These are phyloP conservation scores for Penicillium freii DNA, from an alignment of 2,329 filamentous ascomycete species.

Conservation along the genomic window DNA sequence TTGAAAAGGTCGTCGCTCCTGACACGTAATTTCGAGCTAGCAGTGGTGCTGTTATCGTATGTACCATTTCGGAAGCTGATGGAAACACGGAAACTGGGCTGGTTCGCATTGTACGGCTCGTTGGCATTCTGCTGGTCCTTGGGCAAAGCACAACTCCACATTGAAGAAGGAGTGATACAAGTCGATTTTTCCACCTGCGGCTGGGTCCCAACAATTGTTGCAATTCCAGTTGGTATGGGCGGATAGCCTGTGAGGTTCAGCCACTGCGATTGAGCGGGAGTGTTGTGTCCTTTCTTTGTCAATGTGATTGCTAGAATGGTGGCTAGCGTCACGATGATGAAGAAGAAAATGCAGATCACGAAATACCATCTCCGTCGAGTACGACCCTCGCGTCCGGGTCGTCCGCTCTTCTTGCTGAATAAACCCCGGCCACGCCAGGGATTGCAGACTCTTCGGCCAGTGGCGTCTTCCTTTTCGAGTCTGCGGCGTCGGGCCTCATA, in stretches of 20 bases:
- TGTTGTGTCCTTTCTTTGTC: conserved; percentile 45
- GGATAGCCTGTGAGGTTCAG: conserved; percentile 84
- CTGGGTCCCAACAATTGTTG: conserved; percentile 73
- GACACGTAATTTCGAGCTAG: conserved; percentile 33
- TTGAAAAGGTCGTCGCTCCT: conserved; percentile 38
- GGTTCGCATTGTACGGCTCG: conserved; percentile 61
- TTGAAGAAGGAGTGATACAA: conserved; percentile 68
- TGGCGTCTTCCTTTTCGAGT: conserved; percentile 65
- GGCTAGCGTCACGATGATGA: conserved; percentile 57
- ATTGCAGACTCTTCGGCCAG: conserved; percentile 57
- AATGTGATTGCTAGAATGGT: conserved; percentile 60
- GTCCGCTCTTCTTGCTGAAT: conserved; percentile 61
- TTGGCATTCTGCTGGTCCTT: conserved; percentile 70
- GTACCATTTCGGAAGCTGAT: conserved; percentile 62
- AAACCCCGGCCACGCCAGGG: conserved; percentile 66
- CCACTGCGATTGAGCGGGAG: conserved; percentile 59
- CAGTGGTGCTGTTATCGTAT: conserved; percentile 61
- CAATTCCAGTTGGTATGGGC: conserved; percentile 77
- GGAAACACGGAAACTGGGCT: conserved; percentile 77
- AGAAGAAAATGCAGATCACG: conserved; percentile 50
- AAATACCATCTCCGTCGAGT: conserved; percentile 62
- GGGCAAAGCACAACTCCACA: conserved; percentile 85
- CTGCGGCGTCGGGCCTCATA: conserved; percentile 54
- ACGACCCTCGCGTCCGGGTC: conserved; percentile 61
- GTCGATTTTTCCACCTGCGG: conserved; percentile 62